These are phyloP conservation scores for Aquilaria agallochum DNA, from an alignment of 441 rosid genomes.

Conservation along the genomic window DNA sequence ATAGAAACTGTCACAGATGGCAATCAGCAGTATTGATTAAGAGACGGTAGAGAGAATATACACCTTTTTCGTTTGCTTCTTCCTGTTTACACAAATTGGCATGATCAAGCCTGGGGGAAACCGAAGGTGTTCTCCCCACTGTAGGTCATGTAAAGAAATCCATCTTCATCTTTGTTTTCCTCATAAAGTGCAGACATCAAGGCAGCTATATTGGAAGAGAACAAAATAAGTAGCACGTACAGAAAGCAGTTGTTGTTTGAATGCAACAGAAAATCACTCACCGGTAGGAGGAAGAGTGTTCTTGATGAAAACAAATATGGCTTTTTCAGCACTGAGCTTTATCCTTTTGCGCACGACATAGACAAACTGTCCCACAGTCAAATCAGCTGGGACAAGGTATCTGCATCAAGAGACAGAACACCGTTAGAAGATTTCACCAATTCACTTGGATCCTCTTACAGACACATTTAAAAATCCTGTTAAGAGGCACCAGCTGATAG, in stretches of 20 bases:
- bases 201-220: conserved; percentile 33
- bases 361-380: conserved; percentile 46
- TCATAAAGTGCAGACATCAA: conserved; percentile 64
- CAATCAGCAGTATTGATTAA: neutral
- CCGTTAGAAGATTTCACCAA: too few relatives aligned
- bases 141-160: conserved; percentile 73
- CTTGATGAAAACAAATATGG: conserved; percentile 42
- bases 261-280: conserved; percentile 8
- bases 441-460: too few relatives aligned
- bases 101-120: conserved; percentile 14
- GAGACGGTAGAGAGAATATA: conserved; percentile 27
- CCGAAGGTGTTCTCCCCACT: conserved; percentile 80
- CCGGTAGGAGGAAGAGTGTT: conserved; percentile 48
- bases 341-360: conserved; percentile 57
- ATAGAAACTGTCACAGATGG: neutral
- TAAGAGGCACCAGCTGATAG: too few relatives aligned
- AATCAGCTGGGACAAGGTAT: conserved; percentile 49
- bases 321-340: conserved; percentile 49
- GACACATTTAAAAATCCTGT: too few relatives aligned
- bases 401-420: conserved; percentile 18
- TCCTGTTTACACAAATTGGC: conserved; percentile 15
- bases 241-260: neutral
- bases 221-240: neutral
- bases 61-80: conserved; percentile 19
- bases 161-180: conserved; percentile 69